Evolutionary conservation across 208 protist genomes (phyloP).

Genomic region (Naegleria gruberi): DNA sequence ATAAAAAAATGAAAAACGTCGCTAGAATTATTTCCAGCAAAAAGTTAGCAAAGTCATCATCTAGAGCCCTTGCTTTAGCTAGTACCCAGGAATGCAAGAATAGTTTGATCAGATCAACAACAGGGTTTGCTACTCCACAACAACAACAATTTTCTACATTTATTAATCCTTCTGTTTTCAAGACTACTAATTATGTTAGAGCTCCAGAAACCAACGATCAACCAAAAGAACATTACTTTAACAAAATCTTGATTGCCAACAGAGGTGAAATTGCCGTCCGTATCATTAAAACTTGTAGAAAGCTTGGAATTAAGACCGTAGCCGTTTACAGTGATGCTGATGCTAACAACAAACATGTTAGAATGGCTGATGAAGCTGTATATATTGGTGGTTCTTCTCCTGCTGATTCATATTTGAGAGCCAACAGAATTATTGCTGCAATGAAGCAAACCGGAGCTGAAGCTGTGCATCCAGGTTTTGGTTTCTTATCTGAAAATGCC

Average conservation of each 20-base stretch:
- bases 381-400: slow-evolving; percentile 28
- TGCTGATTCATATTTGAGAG: slow-evolving; percentile 53
- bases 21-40: too few relatives aligned
- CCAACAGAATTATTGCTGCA: slow-evolving; percentile 57
- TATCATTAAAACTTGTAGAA: slow-evolving; percentile 59
- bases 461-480: slow-evolving; percentile 65
- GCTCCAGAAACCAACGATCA: background rate
- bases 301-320: slow-evolving; percentile 65
- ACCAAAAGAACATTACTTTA: slow-evolving; percentile 23
- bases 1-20: too few relatives aligned
- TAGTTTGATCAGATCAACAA: too few relatives aligned
- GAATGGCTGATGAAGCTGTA: slow-evolving; percentile 32
- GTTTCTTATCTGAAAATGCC: slow-evolving; percentile 68
- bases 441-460: slow-evolving; percentile 49
- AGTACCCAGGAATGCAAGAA: too few relatives aligned
- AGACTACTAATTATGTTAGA: background rate
- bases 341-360: slow-evolving; percentile 38
- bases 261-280: slow-evolving; percentile 71
- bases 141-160: background rate
- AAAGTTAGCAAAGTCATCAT: too few relatives aligned
- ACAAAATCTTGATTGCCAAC: slow-evolving; percentile 59
- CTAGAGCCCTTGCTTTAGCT: too few relatives aligned
- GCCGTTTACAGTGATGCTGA: slow-evolving; percentile 57
- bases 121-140: too few relatives aligned
- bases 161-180: background rate